phyloP scores from a whole-genome alignment of 305 asterid genomes.

The Fraxinus greggii region DNA sequence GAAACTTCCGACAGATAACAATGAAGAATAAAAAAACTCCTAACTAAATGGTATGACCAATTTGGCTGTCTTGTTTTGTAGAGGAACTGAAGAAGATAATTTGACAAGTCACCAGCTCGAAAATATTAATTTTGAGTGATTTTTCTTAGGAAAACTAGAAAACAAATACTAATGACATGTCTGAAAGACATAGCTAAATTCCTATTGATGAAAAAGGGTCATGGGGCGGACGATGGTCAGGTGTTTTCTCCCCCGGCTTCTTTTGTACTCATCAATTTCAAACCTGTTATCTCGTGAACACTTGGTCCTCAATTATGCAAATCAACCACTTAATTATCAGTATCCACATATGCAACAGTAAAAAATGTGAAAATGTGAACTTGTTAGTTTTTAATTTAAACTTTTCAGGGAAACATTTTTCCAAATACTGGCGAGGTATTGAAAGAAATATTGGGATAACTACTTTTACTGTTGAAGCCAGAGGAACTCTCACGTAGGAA shows the following conservation, averaged over 20 bases:
- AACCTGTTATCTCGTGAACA: neutral
- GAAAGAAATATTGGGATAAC: slow-evolving; percentile 2
- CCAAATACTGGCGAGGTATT: neutral
- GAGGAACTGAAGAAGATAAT: neutral
- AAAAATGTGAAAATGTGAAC: neutral
- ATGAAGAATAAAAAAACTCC: neutral
- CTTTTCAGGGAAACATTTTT: neutral
- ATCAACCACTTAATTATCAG: neutral
- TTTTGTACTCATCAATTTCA: neutral
- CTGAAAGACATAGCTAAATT: neutral
- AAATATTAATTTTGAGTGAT: neutral
- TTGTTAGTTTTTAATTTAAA: neutral
- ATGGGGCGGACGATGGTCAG: neutral
- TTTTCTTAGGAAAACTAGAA: neutral
- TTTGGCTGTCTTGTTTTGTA: neutral
- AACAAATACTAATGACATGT: neutral
- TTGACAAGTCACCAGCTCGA: neutral
- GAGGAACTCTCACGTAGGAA: neutral
- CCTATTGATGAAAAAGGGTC: neutral
- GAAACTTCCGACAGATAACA: neutral
- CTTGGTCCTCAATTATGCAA: neutral
- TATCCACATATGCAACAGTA: neutral
- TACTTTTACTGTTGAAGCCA: neutral
- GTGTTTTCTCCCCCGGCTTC: neutral
- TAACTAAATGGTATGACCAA: neutral